phyloP scores from a whole-genome alignment of 2,329 filamentous ascomycete genomes.

The Harringtonia aguacate region DNA sequence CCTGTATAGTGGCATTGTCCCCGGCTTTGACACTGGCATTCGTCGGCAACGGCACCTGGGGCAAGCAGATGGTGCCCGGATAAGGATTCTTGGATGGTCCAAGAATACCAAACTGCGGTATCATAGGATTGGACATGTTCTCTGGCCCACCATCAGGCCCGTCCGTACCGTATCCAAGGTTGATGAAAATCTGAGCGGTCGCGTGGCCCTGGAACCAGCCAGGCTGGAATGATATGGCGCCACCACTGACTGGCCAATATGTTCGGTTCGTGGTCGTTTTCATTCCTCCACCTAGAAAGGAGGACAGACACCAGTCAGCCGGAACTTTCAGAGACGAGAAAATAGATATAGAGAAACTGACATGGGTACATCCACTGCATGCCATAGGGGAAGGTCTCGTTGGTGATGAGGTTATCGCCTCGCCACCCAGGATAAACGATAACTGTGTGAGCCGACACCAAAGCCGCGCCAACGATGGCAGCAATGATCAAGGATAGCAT shows the following conservation, averaged over 20 bases:
- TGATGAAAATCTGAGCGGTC: slow-evolving; percentile 77
- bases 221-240: slow-evolving; percentile 81
- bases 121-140: slow-evolving; percentile 83
- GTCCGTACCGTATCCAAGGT: slow-evolving; percentile 71
- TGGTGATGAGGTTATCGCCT: slow-evolving; percentile 76
- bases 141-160: slow-evolving; percentile 53
- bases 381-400: slow-evolving; percentile 70
- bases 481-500: slow-evolving; percentile 38
- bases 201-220: slow-evolving; percentile 92
- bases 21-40: slow-evolving; percentile 63
- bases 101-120: slow-evolving; percentile 69
- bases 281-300: slow-evolving; percentile 66
- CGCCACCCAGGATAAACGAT: slow-evolving; percentile 80
- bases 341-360: slow-evolving; percentile 34
- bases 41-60: slow-evolving; percentile 73
- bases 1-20: slow-evolving; percentile 84
- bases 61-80: slow-evolving; percentile 78
- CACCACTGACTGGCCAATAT: slow-evolving; percentile 80
- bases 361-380: slow-evolving; percentile 96
- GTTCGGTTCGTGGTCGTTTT: slow-evolving; percentile 70
- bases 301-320: too few relatives aligned
- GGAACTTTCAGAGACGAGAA: neutral
- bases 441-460: slow-evolving; percentile 62
- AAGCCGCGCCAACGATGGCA: slow-evolving; percentile 31
- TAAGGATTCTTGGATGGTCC: slow-evolving; percentile 79